These are phyloP conservation scores for Dorcoceras hygrometricum DNA, from an alignment of 257 asterid species.

Conservation along the genomic window DNA sequence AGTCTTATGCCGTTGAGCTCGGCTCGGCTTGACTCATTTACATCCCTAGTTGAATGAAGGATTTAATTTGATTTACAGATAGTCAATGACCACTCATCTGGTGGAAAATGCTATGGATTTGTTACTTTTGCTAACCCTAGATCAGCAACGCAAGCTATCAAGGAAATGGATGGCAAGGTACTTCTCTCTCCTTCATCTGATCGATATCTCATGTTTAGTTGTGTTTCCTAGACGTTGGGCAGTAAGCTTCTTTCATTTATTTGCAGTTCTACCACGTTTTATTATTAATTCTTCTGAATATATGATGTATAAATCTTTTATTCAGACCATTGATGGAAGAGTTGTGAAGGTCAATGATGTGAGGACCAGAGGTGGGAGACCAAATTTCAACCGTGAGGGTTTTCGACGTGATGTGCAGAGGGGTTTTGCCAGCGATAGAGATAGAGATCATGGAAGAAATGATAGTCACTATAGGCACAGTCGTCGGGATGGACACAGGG, in stretches of 20 bases:
- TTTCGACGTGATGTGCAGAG: constrained; percentile 51
- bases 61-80: constrained; percentile 42
- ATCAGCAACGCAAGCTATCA: constrained; percentile 70
- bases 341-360: constrained; percentile 71
- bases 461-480: constrained; percentile 38
- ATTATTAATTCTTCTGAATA: constrained; percentile 21
- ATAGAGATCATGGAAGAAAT: constrained; percentile 53
- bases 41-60: no score
- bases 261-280: constrained; percentile 2
- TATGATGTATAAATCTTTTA: constrained; percentile 23
- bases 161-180: constrained; percentile 87
- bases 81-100: constrained; percentile 63
- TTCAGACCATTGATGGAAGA: constrained; percentile 71
- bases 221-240: not conserved
- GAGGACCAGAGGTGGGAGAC: constrained; percentile 56
- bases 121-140: constrained; percentile 74
- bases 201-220: constrained; percentile 2
- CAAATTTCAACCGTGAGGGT: constrained; percentile 51
- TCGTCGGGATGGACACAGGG: constrained; percentile 47
- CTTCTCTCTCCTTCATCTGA: constrained; percentile 4
- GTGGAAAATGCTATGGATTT: constrained; percentile 82
- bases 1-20: no score
- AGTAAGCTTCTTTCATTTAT: not conserved
- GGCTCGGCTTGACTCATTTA: no score
- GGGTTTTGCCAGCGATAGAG: constrained; percentile 42